Evolutionary conservation across 208 protist species (phyloP).

Genomic region (Crithidia fasciculata): DNA sequence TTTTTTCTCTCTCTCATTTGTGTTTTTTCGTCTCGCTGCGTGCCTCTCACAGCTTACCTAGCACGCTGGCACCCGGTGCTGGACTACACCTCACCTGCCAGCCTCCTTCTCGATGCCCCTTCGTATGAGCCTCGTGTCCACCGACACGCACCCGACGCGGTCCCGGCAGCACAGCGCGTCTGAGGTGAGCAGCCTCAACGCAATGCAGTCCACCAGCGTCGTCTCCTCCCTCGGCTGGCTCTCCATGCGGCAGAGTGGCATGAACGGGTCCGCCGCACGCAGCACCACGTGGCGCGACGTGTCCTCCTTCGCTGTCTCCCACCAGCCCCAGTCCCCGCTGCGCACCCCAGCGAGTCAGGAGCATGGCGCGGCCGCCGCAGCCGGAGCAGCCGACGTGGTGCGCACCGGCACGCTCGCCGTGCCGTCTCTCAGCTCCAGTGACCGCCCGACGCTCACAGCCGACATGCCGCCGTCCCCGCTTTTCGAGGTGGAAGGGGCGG

Average conservation of each 20-base stretch:
- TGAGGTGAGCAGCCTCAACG: not conserved
- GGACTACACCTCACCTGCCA: not conserved
- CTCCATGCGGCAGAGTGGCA: not conserved
- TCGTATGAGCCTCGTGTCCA: not conserved
- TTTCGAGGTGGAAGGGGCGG: not conserved
- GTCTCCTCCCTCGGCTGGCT: slow-evolving; percentile 20
- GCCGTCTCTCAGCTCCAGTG: not conserved
- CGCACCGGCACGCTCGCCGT: not conserved
- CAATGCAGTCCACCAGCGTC: slow-evolving; percentile 2
- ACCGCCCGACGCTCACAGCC: not conserved
- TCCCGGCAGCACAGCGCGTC: not conserved
- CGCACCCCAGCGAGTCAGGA: not conserved
- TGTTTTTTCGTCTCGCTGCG: not conserved
- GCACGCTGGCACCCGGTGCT: too few relatives aligned
- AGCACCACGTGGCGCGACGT: slow-evolving; percentile 16
- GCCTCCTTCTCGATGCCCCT: not conserved
- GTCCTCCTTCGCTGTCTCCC: slow-evolving; percentile 2
- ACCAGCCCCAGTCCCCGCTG: not conserved
- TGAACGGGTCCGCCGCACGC: slow-evolving; percentile 1
- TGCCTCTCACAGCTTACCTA: too few relatives aligned
- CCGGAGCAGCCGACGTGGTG: not conserved
- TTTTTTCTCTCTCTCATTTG: slow-evolving; percentile 1
- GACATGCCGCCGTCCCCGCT: not conserved
- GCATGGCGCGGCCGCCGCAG: not conserved
- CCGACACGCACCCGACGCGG: not conserved